Base-by-base conservation (phyloP, 345 rosid genomes). In the Populus davidiana region DNA sequence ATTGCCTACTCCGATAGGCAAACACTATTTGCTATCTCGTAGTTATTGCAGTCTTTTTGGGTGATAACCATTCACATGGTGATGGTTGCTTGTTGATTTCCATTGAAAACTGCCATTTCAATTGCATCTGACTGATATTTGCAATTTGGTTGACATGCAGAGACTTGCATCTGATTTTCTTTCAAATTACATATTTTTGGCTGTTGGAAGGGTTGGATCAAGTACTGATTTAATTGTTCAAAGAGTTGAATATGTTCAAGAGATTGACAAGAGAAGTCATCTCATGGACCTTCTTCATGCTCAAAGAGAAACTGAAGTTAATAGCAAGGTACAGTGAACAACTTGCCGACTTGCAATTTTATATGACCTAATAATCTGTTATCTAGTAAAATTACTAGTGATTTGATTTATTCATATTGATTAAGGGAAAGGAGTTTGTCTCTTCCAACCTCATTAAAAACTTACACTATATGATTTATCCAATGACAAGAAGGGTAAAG, bases 251-350 rank as follows among this genome's bases (percentile, higher is more conserved):
- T 90, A 86, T 86, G 99, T 96, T 76, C 93, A 87, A 10, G 98
- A 96, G 62, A 82, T 94, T 54, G 99, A 96, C 86, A 96, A 96
- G 83, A 94, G 99, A 89, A 96, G 99, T 83, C 95, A 93, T 77
- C 98, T 96, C 49, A 93, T 96, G 99, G 99, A 96, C 83, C 97
- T 96, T 78, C 97, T 96, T 81, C 99, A 96, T 67, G 99, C 99
- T 43, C 99, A 96, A 77, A 91, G 92, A 86, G 94, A 84, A 76
- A 90, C 84, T 88, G 98, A 87, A 86, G 80, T 77, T 81, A 90
- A 91, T 62, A 88, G 88, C 72, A 96, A 93, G 99, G 99, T 96
- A 88, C 20, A 77, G 49, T 12, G 31, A 25, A n/a, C 47, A 43
- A 77, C 67, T 36, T 43, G 38, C 62, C 31, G 31, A 7, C 44